Evolutionary conservation across 225 moss, liverwort and hornwort species (phyloP).

Genomic region (Ulota crispa): DNA sequence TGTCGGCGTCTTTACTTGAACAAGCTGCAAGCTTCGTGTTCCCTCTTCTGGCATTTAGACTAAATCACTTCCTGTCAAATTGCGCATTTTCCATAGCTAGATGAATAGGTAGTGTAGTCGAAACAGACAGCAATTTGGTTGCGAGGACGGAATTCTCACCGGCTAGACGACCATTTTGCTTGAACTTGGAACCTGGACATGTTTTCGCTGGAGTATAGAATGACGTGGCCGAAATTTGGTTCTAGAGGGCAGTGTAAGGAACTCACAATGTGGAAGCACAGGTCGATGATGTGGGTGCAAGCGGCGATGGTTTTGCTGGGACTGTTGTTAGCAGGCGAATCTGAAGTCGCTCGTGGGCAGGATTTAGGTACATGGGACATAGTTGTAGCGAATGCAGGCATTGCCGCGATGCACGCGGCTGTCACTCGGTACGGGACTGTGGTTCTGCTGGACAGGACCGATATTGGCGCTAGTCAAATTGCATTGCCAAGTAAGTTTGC

Average conservation of each 20-base stretch:
- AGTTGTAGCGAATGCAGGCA: conserved; percentile 36
- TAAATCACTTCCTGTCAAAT: not conserved
- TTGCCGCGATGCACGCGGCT: conserved; percentile 44
- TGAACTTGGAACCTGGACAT: not conserved
- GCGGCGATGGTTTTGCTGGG: not conserved
- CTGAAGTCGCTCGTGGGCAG: conserved; percentile 17
- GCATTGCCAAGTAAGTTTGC: conserved; percentile 34
- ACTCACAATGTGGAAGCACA: conserved; percentile 4
- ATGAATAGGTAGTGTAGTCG: not conserved
- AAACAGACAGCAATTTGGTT: not conserved
- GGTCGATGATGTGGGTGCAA: conserved; percentile 20
- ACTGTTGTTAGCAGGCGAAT: conserved; percentile 14
- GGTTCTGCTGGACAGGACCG: conserved; percentile 38
- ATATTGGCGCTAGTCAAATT: conserved; percentile 41
- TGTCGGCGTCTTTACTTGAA: not conserved
- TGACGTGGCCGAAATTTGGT: conserved; percentile 11
- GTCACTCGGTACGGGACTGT: conserved; percentile 37
- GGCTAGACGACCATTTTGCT: not conserved
- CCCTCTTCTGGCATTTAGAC: not conserved
- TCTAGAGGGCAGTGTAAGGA: not conserved
- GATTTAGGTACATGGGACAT: conserved; percentile 39
- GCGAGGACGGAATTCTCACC: not conserved
- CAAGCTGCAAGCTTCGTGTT: not conserved
- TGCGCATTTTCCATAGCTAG: not conserved
- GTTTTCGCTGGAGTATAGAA: not conserved